Evolutionary conservation across 495 filamentous ascomycete genomes (phyloP), one percentile per base, ranked within the genome.

Genomic region (Penicillium salamii): DNA sequence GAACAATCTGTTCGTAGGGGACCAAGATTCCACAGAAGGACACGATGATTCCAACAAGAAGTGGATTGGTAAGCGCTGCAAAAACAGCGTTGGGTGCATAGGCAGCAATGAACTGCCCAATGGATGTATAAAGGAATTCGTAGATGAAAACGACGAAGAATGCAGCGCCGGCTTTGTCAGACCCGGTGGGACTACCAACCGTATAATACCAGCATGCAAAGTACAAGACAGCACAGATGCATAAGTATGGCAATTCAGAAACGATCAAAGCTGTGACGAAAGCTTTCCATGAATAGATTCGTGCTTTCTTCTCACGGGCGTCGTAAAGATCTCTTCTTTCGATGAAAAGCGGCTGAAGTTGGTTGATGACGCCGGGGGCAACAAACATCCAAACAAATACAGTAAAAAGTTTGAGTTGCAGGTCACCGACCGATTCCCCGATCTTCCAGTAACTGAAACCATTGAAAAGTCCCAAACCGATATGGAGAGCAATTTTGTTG

Each of bases 41-140:
- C 38, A 70, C 72, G 48, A 87, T 71, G 34, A 71, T 73, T 52
- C 74, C 76, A 39, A 79, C 59, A 42, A 86, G 58, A 34, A 82
- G 68, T 7, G 80, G 80, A 41, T 85, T 66, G 18, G 74, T 77
- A 34, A 80, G 74, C 12, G 77, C 74, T 1, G 78, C 73, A 33
- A 69, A 70, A 42, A 78, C 75, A 3, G 80, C 76, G 50, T 78
- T 75, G 7, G 80, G 77, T 5, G 83, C 67, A 17, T 75, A 79
- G 3, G 80, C 77, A 47, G 84, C 81, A 50, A 78, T 67, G 68
- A 83, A 78, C 54, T 84, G 74, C 1, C 81, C 75, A 51, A 85
- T 85, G 9, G 81, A 78, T n/a, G 70, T 77, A 38, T 79, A 78
- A 55, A 78, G 65, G 31, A 77, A 62, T 36, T 78, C 76, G 55